These are phyloP conservation scores for Ascosphaera apis DNA, from an alignment of 2,329 filamentous ascomycete species.

Conservation along the genomic window DNA sequence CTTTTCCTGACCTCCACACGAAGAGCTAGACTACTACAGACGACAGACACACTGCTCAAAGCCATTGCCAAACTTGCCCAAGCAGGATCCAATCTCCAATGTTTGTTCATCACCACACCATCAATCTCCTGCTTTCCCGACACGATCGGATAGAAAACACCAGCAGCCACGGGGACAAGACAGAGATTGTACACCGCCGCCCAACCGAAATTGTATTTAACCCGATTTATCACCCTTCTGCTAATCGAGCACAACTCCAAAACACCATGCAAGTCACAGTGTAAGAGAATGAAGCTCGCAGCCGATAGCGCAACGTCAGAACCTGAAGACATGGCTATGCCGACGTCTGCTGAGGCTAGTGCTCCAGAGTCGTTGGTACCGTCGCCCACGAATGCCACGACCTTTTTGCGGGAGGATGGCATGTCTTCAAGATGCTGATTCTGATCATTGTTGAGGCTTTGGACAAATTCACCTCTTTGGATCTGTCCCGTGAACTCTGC, in stretches of 20 bases:
- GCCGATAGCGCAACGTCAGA: conserved; percentile 66
- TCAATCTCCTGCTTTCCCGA: conserved; percentile 16
- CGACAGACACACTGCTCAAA: conserved; percentile 70
- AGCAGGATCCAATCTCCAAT: conserved; percentile 26
- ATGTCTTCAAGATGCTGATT: background rate
- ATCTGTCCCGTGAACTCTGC: conserved; percentile 19
- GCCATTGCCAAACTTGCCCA: conserved; percentile 92
- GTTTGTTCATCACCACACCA: conserved; percentile 13
- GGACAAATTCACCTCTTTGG: conserved; percentile 31
- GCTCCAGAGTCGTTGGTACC: conserved; percentile 74
- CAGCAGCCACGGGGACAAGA: conserved; percentile 60
- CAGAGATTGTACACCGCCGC: conserved; percentile 60
- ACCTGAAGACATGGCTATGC: conserved; percentile 59
- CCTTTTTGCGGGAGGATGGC: conserved; percentile 16
- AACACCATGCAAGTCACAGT: conserved; percentile 44
- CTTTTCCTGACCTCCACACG: conserved; percentile 21
- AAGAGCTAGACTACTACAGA: conserved; percentile 56
- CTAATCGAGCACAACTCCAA: conserved; percentile 52
- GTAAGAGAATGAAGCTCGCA: conserved; percentile 59
- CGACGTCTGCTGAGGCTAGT: conserved; percentile 56
- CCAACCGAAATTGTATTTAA: conserved; percentile 72
- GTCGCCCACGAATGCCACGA: conserved; percentile 68
- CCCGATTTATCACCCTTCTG: conserved; percentile 47
- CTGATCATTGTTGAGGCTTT: background rate
- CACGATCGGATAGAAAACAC: conserved; percentile 44